Base-by-base conservation (phyloP, 2,329 filamentous ascomycete species). In the Passalora sequoiae region DNA sequence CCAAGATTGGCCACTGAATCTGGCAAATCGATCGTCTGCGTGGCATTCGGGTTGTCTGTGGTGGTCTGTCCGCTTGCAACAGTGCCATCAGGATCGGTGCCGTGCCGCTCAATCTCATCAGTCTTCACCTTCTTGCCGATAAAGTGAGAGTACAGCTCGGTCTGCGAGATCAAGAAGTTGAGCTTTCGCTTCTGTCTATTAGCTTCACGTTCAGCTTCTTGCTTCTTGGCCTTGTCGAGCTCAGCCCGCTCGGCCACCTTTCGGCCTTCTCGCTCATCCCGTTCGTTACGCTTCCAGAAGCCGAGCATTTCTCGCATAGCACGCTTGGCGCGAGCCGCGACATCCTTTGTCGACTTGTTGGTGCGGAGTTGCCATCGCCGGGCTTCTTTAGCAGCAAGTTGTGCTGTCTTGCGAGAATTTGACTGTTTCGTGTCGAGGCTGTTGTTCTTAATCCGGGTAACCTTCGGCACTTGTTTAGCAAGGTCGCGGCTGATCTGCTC, bases 101-200 rank as follows among this genome's bases (percentile, higher is more conserved):
- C 92, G 37, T 86, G 91, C 47, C 84, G 77, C 69, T 98, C 89
- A 36, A 95, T 88, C 62, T 97, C 89, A 56, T 92, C 85, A 1
- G 91, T 97, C 71, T 95, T 95, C 69, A 97, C 94, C 74, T 98
- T 98, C 72, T 95, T 94, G 65, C 92, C 91, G 59, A 98, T 96
- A 68, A 98, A 98, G 74, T 98, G 92, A 30, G 91, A 97, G 73
- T 98, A 98, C 38, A 98, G 77, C 65, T 98, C 92, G 1, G 92
- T 98, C 70, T 98, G 92, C 1, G 91, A 96, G 66, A 98, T 98
- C 52, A 98, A 77, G 76, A 98, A 98, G 70, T 98, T 97, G 65
- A 98, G 86, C 73, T 98, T 98, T 60, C 92, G 83, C 78, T 94
- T 95, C 71, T 98, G 92, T 53, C 92, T 81, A 57, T 94, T 94